Evolutionary conservation across 768 basidiomycete species (phyloP).

Genomic region (Hysterangium stoloniferum): DNA sequence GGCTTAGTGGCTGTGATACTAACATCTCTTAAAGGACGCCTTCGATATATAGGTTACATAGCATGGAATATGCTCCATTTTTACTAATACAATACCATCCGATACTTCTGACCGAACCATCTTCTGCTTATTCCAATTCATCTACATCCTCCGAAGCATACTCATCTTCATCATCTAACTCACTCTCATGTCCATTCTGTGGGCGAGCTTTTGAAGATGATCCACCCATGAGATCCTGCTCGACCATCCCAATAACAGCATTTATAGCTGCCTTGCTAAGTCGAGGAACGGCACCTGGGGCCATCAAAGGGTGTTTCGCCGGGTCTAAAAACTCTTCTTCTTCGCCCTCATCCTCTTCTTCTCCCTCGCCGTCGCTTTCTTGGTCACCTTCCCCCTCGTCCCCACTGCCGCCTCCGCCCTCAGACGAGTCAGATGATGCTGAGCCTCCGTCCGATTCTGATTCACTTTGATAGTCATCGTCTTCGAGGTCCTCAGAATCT

Average conservation of each 20-base stretch:
- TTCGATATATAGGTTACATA: no score
- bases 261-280: slow-evolving; percentile 62
- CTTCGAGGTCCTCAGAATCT: slow-evolving; percentile 14
- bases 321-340: slow-evolving; percentile 44
- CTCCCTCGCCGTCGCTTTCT: slow-evolving; percentile 25
- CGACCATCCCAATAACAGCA: slow-evolving; percentile 57
- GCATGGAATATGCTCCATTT: no score
- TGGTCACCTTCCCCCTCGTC: slow-evolving; percentile 25
- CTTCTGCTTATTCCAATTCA: slow-evolving; percentile 38
- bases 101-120: no score
- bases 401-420: slow-evolving; percentile 29
- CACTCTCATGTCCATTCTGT: slow-evolving; percentile 1
- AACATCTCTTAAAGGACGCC: no score
- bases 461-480: slow-evolving; percentile 22
- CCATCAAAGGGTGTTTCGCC: slow-evolving; percentile 52
- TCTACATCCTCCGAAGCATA: slow-evolving; percentile 46
- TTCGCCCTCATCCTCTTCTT: slow-evolving; percentile 29
- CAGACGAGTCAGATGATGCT: slow-evolving; percentile 13
- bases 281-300: slow-evolving; percentile 57
- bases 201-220: not conserved
- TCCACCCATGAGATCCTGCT: slow-evolving; percentile 39
- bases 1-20: no score
- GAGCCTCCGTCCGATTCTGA: slow-evolving; percentile 28
- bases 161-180: slow-evolving; percentile 23
- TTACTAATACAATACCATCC: no score